Percentiles rank a stretch among this genome's conserved stretches.
Evolutionary conservation across 2,329 filamentous ascomycete genomes (phyloP).

Genomic region (Botrytis paeoniae): DNA sequence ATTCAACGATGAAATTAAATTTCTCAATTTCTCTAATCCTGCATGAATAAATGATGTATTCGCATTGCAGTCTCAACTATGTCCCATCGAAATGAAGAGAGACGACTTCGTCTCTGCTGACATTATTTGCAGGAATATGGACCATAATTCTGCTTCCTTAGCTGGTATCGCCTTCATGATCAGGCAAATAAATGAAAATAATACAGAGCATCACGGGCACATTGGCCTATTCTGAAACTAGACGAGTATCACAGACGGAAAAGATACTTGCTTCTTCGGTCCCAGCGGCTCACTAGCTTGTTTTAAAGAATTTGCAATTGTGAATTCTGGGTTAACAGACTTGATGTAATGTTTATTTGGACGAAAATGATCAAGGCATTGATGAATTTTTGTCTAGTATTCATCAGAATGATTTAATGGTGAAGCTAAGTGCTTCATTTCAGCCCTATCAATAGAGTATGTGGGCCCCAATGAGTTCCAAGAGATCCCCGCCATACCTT

Average conservation of each 20-base stretch:
- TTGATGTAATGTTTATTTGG: not conserved
- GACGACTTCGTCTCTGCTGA: not conserved
- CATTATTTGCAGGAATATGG: not conserved
- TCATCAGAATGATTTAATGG: not conserved
- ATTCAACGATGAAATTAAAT: not conserved
- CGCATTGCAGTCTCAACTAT: not conserved
- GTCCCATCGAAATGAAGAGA: not conserved
- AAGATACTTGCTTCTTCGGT: not conserved
- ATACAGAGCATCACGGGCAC: not conserved
- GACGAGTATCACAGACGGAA: slow-evolving; percentile 7
- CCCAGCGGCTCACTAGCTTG: slow-evolving; percentile 4
- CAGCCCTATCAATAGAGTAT: not conserved
- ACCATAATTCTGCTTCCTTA: not conserved
- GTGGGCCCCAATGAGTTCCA: not conserved
- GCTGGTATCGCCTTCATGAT: not conserved
- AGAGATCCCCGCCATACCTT: not conserved
- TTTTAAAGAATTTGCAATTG: not conserved
- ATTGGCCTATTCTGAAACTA: slow-evolving; percentile 1
- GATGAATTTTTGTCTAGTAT: not conserved
- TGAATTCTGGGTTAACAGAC: not conserved
- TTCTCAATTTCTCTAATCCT: not conserved
- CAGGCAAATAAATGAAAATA: not conserved
- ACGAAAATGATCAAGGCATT: not conserved
- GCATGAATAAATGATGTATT: not conserved
- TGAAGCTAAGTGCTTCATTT: not conserved